These are phyloP conservation scores for Mucor piriformis DNA, from an alignment of 371 early-diverging fungal genomes.

Conservation along the genomic window DNA sequence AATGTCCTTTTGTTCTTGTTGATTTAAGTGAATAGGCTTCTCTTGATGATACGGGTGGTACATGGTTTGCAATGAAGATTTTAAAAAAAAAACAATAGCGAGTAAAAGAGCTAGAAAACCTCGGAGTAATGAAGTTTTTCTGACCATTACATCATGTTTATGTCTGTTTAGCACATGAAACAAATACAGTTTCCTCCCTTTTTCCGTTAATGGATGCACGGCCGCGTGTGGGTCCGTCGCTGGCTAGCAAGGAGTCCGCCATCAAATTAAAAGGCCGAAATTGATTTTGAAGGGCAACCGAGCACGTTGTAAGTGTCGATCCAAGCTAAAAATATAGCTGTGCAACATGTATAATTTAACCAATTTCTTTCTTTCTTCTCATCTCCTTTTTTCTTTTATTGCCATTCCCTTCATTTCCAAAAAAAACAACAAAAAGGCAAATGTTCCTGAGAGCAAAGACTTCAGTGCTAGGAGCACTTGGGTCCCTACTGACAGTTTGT, in stretches of 20 bases:
- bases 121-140: neutral
- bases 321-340: neutral
- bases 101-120: neutral
- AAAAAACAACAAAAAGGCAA: neutral
- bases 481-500: slow-evolving; percentile 10
- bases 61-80: neutral
- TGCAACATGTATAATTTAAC: neutral
- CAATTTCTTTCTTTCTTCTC: neutral
- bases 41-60: neutral
- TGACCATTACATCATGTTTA: too few species aligned
- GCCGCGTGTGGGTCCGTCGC: too few species aligned
- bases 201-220: too few species aligned
- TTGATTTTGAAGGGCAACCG: neutral
- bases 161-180: too few species aligned
- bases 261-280: neutral
- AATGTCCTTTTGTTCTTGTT: neutral
- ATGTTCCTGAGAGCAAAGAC: slow-evolving; percentile 17
- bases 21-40: too few species aligned
- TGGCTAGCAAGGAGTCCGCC: too few species aligned
- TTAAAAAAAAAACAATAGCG: neutral
- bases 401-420: neutral
- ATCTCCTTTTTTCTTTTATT: slow-evolving; percentile 1
- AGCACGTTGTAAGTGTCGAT: neutral
- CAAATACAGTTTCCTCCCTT: too few species aligned
- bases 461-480: slow-evolving; percentile 6